Evolutionary conservation across 805 yeast genomes (phyloP).

Genomic region (Lipomyces sp.): DNA sequence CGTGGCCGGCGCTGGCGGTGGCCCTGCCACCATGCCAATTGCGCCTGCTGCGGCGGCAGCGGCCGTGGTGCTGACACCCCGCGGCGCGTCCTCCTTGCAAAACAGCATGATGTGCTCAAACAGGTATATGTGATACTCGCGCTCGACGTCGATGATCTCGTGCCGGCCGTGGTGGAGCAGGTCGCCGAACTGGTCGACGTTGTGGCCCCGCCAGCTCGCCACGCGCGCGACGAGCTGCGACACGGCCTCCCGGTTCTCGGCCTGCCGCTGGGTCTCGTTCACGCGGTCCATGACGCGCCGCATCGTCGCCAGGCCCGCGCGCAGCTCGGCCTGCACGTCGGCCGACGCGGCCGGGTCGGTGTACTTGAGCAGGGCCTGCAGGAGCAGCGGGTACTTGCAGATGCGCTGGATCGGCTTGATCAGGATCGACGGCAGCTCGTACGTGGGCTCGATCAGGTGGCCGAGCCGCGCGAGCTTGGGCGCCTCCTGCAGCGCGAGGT

Average conservation of each 20-base stretch:
- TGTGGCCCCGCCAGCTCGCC: slow-evolving; percentile 89
- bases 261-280: slow-evolving; percentile 88
- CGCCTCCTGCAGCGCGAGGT: slow-evolving; percentile 63
- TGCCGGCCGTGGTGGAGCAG: slow-evolving; percentile 53
- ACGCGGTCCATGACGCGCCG: slow-evolving; percentile 82
- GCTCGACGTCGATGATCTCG: slow-evolving; percentile 61
- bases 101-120: slow-evolving; percentile 69
- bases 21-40: background rate
- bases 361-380: slow-evolving; percentile 59
- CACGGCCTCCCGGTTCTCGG: slow-evolving; percentile 75
- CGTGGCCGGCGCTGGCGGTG: background rate
- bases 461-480: slow-evolving; percentile 49
- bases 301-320: slow-evolving; percentile 66
- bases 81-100: slow-evolving; percentile 54
- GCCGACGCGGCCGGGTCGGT: slow-evolving; percentile 53
- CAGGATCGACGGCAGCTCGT: slow-evolving; percentile 84
- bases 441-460: slow-evolving; percentile 68
- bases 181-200: slow-evolving; percentile 76
- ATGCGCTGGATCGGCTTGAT: slow-evolving; percentile 94
- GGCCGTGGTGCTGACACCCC: background rate
- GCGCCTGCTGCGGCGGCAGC: background rate
- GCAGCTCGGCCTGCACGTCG: slow-evolving; percentile 63
- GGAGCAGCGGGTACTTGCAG: slow-evolving; percentile 87
- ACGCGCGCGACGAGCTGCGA: slow-evolving; percentile 71
- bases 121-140: slow-evolving; percentile 83